Evolutionary conservation across 148 eudicot genomes (phyloP).

Genomic region (Vaccinium corymbosum): DNA sequence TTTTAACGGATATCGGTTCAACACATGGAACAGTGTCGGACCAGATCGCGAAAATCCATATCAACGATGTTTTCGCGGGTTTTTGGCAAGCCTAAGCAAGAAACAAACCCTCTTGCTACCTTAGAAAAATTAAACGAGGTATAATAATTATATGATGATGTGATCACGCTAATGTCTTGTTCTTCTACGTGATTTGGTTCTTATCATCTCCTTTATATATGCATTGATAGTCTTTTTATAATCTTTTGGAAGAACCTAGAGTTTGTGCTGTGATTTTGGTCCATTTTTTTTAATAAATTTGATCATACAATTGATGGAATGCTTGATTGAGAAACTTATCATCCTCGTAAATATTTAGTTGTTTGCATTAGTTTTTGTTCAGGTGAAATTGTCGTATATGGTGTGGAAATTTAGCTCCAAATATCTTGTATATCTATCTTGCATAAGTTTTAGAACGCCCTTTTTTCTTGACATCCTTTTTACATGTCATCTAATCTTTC

Average conservation of each 20-base stretch:
- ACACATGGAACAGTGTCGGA: neutral
- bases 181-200: neutral
- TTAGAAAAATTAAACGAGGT: conserved; percentile 28
- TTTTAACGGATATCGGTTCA: neutral
- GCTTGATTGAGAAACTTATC: neutral
- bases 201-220: neutral
- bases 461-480: neutral
- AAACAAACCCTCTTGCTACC: conserved; percentile 18
- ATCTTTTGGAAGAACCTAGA: neutral
- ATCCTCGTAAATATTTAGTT: neutral
- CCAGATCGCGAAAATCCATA: neutral
- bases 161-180: neutral
- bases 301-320: neutral
- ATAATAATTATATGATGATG: conserved; percentile 4
- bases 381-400: neutral
- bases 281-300: neutral
- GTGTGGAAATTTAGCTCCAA: neutral
- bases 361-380: neutral
- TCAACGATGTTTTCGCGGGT: conserved; percentile 24
- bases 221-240: neutral
- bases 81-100: conserved; percentile 25
- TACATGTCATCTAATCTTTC: neutral
- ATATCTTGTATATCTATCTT: neutral
- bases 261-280: neutral
- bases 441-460: neutral